These are phyloP conservation scores for Syzygium malaccense DNA, from an alignment of 441 rosid genomes.

Conservation along the genomic window DNA sequence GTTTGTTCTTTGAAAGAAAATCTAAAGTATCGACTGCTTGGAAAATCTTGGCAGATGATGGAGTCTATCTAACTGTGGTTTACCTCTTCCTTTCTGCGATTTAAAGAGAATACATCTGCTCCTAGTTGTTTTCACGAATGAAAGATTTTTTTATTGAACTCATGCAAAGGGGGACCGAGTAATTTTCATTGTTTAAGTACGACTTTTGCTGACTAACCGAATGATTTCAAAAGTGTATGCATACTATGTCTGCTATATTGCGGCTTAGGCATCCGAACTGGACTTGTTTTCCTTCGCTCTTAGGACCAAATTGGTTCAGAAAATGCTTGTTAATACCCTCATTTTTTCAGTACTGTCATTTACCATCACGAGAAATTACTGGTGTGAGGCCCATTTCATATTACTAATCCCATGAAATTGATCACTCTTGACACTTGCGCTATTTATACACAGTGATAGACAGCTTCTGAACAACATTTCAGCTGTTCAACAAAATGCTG, in stretches of 20 bases:
- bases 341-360: background rate
- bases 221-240: background rate
- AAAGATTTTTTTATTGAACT: background rate
- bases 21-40: background rate
- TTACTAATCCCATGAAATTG: background rate
- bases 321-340: background rate
- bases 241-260: background rate
- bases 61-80: background rate
- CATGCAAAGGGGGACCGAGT: background rate
- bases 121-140: background rate
- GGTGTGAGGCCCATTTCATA: background rate
- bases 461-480: background rate
- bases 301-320: background rate
- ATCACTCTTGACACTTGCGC: background rate
- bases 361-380: background rate
- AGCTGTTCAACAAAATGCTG: background rate
- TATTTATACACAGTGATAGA: background rate
- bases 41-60: background rate
- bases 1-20: background rate
- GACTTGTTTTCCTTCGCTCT: background rate
- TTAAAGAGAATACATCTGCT: background rate
- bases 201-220: background rate
- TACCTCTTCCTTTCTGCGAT: background rate
- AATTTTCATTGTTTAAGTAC: background rate
- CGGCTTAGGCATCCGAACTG: background rate